Percentiles rank a stretch among this genome's conserved stretches.
Evolutionary conservation across 148 eudicot species (phyloP).

Genomic region (Persicaria maculosa): DNA sequence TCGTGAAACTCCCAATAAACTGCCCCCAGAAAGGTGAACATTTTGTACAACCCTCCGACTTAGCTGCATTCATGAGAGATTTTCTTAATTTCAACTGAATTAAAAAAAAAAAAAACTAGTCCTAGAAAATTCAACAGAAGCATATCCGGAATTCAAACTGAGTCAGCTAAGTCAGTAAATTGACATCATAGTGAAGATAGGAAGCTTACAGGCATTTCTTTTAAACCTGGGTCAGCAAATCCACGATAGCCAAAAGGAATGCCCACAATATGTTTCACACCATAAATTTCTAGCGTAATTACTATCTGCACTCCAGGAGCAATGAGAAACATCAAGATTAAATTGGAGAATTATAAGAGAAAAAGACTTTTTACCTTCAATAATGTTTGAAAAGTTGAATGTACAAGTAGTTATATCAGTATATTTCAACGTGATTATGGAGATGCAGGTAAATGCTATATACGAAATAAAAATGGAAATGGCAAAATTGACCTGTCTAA

Average conservation of each 20-base stretch:
- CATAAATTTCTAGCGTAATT: constrained; percentile 96
- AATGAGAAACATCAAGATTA: background rate
- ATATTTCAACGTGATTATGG: background rate
- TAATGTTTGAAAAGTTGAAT: background rate
- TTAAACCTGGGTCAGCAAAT: constrained; percentile 57
- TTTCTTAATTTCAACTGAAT: background rate
- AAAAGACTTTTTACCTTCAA: constrained; percentile 4
- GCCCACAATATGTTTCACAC: constrained; percentile 86
- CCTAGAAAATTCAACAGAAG: constrained; percentile 1
- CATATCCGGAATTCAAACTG: background rate
- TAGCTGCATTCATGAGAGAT: constrained; percentile 32
- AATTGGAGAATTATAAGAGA: background rate
- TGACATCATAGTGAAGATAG: constrained; percentile 6
- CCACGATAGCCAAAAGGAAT: constrained; percentile 98
- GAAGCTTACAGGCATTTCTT: constrained; percentile 72
- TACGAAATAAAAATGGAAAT: background rate
- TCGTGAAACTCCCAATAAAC: constrained; percentile 96
- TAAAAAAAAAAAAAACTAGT: background rate
- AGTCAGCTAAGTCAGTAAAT: background rate
- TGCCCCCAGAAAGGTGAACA: constrained; percentile 94
- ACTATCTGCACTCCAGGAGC: constrained; percentile 59
- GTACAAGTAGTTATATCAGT: background rate
- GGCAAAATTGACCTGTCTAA: constrained; percentile 58
- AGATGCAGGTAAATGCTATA: background rate
- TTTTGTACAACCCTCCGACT: constrained; percentile 95